These are phyloP conservation scores for Alternaria postmessia DNA, from an alignment of 2,329 filamentous ascomycete species.

Conservation along the genomic window DNA sequence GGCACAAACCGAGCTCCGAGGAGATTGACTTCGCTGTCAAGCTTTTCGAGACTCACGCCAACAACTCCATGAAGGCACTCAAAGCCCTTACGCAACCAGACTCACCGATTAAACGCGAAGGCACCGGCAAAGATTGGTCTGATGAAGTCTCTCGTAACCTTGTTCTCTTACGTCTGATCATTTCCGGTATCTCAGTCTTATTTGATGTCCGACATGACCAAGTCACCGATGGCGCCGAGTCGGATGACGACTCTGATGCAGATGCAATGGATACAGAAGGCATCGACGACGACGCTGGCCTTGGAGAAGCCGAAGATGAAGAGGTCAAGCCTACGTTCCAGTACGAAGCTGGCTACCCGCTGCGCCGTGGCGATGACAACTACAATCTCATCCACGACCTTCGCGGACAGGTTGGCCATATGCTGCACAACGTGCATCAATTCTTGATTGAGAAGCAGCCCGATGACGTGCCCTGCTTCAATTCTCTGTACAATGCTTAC, in stretches of 20 bases:
- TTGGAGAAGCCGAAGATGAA: conserved; percentile 77
- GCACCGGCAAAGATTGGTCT: conserved; percentile 98
- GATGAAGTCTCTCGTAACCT: conserved; percentile 93
- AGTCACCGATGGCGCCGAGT: conserved; percentile 55
- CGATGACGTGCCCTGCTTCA: conserved; percentile 96
- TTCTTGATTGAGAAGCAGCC: conserved; percentile 87
- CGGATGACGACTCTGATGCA: conserved; percentile 55
- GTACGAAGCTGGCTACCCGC: conserved; percentile 86
- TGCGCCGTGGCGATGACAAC: conserved; percentile 65
- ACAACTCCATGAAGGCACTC: conserved; percentile 76
- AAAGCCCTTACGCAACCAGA: conserved; percentile 81
- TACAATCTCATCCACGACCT: conserved; percentile 83
- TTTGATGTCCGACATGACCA: conserved; percentile 73
- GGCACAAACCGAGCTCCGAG: conserved; percentile 82
- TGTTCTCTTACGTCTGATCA: conserved; percentile 84
- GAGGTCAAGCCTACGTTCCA: conserved; percentile 85
- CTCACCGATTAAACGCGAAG: conserved; percentile 85
- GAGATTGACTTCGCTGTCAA: conserved; percentile 91
- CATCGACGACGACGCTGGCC: conserved; percentile 59
- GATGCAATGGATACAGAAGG: conserved; percentile 56
- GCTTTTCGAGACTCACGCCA: conserved; percentile 84
- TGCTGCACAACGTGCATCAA: conserved; percentile 82
- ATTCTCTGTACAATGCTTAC: conserved; percentile 89
- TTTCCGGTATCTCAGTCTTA: conserved; percentile 87
- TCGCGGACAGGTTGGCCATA: conserved; percentile 79